Conservation (phyloP, 2,329 filamentous ascomycete genomes). For the Cryphonectria nitschkei region DNA sequence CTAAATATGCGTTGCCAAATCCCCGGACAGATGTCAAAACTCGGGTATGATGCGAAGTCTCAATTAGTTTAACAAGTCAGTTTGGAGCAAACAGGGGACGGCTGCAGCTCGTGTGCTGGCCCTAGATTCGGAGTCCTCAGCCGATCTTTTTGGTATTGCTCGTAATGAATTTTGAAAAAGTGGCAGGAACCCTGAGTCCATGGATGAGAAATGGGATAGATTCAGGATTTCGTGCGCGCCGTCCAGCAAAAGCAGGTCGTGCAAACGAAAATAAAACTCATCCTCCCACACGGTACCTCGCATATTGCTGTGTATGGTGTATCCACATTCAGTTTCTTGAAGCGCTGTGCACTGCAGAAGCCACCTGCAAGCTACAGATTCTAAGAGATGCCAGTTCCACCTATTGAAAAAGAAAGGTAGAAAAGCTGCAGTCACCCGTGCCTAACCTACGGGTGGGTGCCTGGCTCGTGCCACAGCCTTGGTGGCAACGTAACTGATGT, state of each 20-base stretch:
- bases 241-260: constrained; percentile 6
- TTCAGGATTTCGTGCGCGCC: background rate
- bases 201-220: background rate
- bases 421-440: constrained; percentile 23
- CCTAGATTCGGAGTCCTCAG: background rate
- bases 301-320: constrained; percentile 12
- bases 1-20: background rate
- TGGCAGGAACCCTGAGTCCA: background rate
- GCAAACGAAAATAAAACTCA: constrained; percentile 26
- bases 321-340: constrained; percentile 14
- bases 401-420: background rate
- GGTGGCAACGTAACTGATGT: background rate
- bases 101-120: background rate
- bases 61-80: constrained; percentile 9
- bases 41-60: constrained; percentile 2
- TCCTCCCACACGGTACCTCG: constrained; percentile 21
- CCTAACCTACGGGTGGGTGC: constrained; percentile 5
- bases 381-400: constrained; percentile 3
- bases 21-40: constrained; percentile 8
- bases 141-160: no score
- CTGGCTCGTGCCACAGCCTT: background rate
- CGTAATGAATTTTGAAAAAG: background rate
- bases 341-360: background rate
- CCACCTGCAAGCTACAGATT: constrained; percentile 2
- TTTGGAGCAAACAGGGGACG: background rate